These are phyloP conservation scores for Pharus latifolius DNA, from an alignment of 176 grass and related monocot species.

Conservation along the genomic window DNA sequence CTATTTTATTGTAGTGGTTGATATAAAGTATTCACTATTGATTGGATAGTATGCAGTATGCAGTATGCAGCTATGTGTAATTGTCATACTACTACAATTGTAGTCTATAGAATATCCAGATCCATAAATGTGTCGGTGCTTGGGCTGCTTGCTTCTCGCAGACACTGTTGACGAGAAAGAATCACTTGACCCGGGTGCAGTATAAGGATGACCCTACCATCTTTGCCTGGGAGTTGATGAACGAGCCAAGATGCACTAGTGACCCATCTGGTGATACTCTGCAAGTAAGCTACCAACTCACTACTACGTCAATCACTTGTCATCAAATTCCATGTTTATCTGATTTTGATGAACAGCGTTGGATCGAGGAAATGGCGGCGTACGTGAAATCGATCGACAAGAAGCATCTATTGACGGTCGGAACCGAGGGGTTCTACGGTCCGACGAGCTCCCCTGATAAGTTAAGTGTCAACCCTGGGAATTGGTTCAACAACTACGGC, in stretches of 20 bases:
- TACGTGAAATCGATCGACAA: slow-evolving; percentile 70
- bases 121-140: not conserved
- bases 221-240: slow-evolving; percentile 95
- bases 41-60: too few relatives aligned
- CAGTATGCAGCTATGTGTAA: too few relatives aligned
- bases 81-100: too few relatives aligned
- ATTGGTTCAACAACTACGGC: slow-evolving; percentile 63
- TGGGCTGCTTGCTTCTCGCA: slow-evolving; percentile 4
- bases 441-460: slow-evolving; percentile 37
- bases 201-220: slow-evolving; percentile 96
- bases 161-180: slow-evolving; percentile 87
- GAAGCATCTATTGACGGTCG: slow-evolving; percentile 75
- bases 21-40: too few relatives aligned
- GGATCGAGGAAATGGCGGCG: slow-evolving; percentile 86
- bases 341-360: slow-evolving; percentile 34
- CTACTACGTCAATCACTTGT: not conserved
- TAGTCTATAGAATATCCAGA: too few relatives aligned
- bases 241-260: slow-evolving; percentile 78
- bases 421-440: slow-evolving; percentile 91
- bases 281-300: slow-evolving; percentile 39
- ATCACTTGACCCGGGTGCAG: slow-evolving; percentile 73
- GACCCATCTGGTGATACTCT: slow-evolving; percentile 80
- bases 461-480: slow-evolving; percentile 57
- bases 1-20: too few relatives aligned
- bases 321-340: not conserved